Evolutionary conservation across 1,284 basidiomycete genomes (phyloP), one percentile per base, ranked within the genome.

Genomic region (Trametes polyzona): DNA sequence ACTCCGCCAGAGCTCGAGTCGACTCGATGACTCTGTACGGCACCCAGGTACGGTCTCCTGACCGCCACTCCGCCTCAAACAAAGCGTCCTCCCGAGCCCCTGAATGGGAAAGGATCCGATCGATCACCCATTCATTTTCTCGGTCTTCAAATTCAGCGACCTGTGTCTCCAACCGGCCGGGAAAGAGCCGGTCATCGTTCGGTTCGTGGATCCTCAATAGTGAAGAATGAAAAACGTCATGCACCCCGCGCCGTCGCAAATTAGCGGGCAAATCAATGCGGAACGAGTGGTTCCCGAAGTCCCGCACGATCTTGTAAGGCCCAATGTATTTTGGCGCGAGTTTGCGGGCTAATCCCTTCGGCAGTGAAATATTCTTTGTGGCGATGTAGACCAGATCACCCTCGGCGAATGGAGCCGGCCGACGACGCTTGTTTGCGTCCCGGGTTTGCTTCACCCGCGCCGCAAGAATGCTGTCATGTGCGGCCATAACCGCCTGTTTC

Each of bases 31-130:
- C 17, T 4, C 24, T 8, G 24, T 66, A 68, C 0, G 65, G 64
- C 12, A 69, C 53, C 74, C 75, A 76, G 0, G 67, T 72, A 0
- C 35, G 40, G 52, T 78, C 74, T 0, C 74, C 74, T 0, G 68
- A 47, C 16, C 60, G 63, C 71, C 74, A 78, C 2, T 55, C 21
- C 0, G 75, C 55, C 30, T 74, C 59, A 43, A 75, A 76, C 3
- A 66, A 16, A 0, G 68, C 39, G 0, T 57, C 36, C 10, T 44
- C 41, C 1, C 66, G 65, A 32, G 63, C 49, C 0, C 72, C 71
- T 1, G 48, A 27, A 47, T 76, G 75, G 0, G 59, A 26, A 0
- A 67, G 4, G 1, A 76, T 71, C 1, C 61, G 32, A 4, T 73
- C 62, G 0, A 76, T 67, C 0, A 59, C 63, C 71, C 70, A 75